Evolutionary conservation across 2,329 filamentous ascomycete genomes (phyloP), one percentile per base, ranked within the genome.

Genomic region (Nothomitra cinnamomea): DNA sequence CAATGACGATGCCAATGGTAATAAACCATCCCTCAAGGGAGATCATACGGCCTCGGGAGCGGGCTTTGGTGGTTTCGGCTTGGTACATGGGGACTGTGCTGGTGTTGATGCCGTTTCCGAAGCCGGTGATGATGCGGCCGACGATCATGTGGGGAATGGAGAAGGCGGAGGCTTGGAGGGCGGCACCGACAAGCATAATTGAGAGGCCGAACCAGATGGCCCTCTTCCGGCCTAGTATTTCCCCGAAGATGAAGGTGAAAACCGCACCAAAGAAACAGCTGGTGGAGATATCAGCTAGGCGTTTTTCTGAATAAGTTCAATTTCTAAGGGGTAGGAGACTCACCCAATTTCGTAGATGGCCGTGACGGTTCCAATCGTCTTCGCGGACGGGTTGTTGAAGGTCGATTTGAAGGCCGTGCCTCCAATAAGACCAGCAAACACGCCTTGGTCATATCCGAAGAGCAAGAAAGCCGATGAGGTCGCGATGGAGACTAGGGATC

Each of bases 31-130:
- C 52, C 28, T 54, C 52, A 22, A 54, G 19, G n/a, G 21, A 21
- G 28, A 54, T 32, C 15, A 54, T 19, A 13, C n/a, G 42, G 35
- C 52, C 52, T 21, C 52, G 8, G n/a, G 19, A 15, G 12, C 49
- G 43, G 21, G 52, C n/a, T n/a, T 36, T 19, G 6, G 52, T 54
- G 6, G n/a, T 21, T 24, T 53, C 50, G 19, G 51, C n/a, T 53
- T 75, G 73, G 58, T 75, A 77, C 4, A 71, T 74, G 2, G 73
- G 74, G 32, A 76, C 75, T 0, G 73, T 76, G 0, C 69, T 70
- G 2, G 73, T 76, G 62, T 77, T 77, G 65, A 77, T 75, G 19
- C 74, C 74, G 56, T 76, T 77, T 4, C 74, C 74, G 19, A 77
- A 62, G 53, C 74, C 74, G 17, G 74, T 76, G 51, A 77, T 67